These are phyloP conservation scores for Trichosporon ovoides DNA, from an alignment of 1,284 basidiomycete genomes.

Conservation along the genomic window DNA sequence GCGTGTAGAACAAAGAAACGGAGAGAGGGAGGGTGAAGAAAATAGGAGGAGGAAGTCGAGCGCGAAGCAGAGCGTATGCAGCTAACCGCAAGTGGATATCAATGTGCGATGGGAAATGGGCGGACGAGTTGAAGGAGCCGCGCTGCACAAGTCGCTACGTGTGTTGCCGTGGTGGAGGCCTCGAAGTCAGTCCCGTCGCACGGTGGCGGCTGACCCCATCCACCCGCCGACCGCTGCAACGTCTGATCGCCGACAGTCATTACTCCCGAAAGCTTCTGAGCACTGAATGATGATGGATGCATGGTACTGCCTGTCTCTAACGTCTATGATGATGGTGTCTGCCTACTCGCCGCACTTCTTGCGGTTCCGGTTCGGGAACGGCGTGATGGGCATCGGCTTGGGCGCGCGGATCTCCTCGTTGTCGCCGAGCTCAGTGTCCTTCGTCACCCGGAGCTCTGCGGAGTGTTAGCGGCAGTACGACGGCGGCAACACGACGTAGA, in stretches of 20 bases:
- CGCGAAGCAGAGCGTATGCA: neutral
- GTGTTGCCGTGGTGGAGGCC: constrained; percentile 2
- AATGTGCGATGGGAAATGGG: neutral
- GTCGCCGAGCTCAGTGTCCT: constrained; percentile 45
- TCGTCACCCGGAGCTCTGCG: constrained; percentile 43
- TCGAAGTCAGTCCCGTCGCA: neutral
- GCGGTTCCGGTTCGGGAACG: constrained; percentile 43
- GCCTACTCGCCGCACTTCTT: constrained; percentile 22
- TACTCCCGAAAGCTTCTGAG: no score
- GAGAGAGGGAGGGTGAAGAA: neutral
- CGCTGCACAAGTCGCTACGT: neutral
- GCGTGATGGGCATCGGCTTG: constrained; percentile 37
- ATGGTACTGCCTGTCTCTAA: neutral
- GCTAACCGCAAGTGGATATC: no score
- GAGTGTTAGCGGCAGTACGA: constrained; percentile 8
- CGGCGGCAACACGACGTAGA: no score
- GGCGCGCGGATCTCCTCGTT: constrained; percentile 38
- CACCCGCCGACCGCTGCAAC: neutral
- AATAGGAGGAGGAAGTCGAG: neutral
- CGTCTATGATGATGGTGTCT: neutral
- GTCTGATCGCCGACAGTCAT: no score
- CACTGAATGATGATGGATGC: neutral
- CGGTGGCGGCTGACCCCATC: neutral
- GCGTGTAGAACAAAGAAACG: neutral
- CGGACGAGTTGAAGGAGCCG: neutral